Base-by-base conservation (phyloP, 106 monocot species). In the Allium sativum region DNA sequence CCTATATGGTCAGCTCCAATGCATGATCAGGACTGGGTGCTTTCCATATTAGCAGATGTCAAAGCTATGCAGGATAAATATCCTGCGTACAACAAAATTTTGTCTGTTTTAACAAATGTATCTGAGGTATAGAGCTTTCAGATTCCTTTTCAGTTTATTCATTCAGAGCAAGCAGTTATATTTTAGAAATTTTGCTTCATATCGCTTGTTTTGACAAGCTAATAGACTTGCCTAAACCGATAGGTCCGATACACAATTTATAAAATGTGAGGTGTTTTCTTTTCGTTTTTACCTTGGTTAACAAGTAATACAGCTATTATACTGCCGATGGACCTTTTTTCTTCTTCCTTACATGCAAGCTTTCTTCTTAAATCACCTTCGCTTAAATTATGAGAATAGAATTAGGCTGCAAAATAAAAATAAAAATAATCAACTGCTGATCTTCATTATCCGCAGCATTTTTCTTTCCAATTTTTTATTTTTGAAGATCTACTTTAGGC, bases 1-100 rank as follows among this genome's bases (percentile, higher is more conserved):
- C 94, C 94, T 14, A 90, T 95, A 67, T 95, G 94, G 94, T 84
- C 86, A 65, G 94, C 90, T 65, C 90, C 94, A 44, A 95, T 95
- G 22, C 94, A 95, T 63, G 90, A 95, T 58, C 83, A 79, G 56
- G 81, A 90, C 31, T 95, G 90, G 86, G 81, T 84, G 42, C 43
- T 66, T 21, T 87, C 86, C 21, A 84, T 75, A 15, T 70, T 90
- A 52, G 61, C 61, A 50, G 79, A 79, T 79, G 90, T 87, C 40
- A 79, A 81, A 74, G 20, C 12, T 48, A 62, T 62, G 62, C 85
- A 79, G 65, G 86, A 76, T 40, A 65, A 81, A 64, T 90, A 95
- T 71, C 94, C 94, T 42, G 94, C 94, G 44, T 90, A 90, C 75
- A 81, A 90, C 12, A 95, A 74, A 59, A 87, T 90, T 60, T 77